Evolutionary conservation across 225 moss, liverwort and hornwort species (phyloP), one percentile per base, ranked within the genome.

Genomic region (Rhytidiadelphus loreus): DNA sequence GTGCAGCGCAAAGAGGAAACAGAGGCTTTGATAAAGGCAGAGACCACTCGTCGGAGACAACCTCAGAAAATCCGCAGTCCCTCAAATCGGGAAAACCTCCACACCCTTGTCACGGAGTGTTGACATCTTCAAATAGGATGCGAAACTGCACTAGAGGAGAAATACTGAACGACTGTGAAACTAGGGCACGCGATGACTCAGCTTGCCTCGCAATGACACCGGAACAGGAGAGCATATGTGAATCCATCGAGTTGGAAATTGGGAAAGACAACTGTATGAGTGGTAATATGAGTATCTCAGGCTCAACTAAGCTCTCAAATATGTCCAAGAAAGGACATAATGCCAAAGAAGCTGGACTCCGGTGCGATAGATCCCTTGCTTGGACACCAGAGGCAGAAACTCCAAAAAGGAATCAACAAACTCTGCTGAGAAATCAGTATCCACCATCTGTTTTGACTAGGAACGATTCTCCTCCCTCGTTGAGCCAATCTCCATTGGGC

Each of bases 401-500:
- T 64, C 58, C 60, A 22, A 37, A 18, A 70, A 76, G 6, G 15
- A 86, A 65, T 63, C 85, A 87, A 85, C 68, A 91, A 43, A 77
- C 39, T 68, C 26, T 82, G 53, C 29, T 61, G 28, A 85, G 52
- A 83, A 73, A 83, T 85, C 83, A 83, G 8, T 60, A 63, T 73
- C 65, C 15, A 2, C 86, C 86, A 83, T 56, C n/a, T 24, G 21
- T 86, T 52, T 84, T 89, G 48, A 60, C 39, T 44, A 59, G 25
- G 7, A 81, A 82, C 29, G 55, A 11, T 24, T 86, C 90, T 25
- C 84, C 92, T 19, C 85, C 88, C 2, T 81, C 87, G 25, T 82
- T 89, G 73, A 88, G 91, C 44, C 91, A 94, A 59, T 91, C 91
- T 86, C 89, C 86, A 74, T 84, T 90, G 37, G 83, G 87, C 18